Percentiles rank a stretch among this genome's conserved stretches.
Evolutionary conservation across 139 green algal genomes (phyloP).

Genomic region (Chlamydomonas sp.): DNA sequence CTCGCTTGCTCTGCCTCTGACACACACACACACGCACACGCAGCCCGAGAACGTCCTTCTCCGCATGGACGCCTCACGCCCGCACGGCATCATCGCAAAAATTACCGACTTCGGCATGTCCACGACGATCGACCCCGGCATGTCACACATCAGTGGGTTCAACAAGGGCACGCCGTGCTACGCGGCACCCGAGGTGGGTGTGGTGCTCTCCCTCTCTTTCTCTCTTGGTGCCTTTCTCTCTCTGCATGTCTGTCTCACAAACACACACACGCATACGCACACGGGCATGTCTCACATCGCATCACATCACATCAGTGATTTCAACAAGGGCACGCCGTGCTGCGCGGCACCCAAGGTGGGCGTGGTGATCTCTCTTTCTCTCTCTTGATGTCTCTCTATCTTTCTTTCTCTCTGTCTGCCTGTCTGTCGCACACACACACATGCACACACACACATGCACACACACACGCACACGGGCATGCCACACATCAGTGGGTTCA

Average conservation of each 20-base stretch:
- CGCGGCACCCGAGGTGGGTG: no score
- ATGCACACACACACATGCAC: no score
- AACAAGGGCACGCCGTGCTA: conserved; percentile 10
- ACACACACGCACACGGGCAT: neutral
- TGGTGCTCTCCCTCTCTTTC: no score
- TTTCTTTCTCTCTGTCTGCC: no score
- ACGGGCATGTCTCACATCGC: neutral
- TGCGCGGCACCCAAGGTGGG: conserved; percentile 5
- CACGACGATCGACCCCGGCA: conserved; percentile 6
- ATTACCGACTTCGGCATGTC: conserved; percentile 24
- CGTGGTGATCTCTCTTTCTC: no score
- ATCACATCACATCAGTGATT: conserved; percentile 11
- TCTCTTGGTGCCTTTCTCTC: no score
- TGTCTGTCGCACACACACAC: no score
- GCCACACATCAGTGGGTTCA: conserved; percentile 7
- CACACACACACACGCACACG: no score
- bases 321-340: conserved; percentile 7
- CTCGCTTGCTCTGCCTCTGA: no score
- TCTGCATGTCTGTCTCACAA: no score
- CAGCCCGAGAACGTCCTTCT: conserved; percentile 23
- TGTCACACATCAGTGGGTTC: conserved; percentile 3
- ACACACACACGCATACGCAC: conserved; percentile 1
- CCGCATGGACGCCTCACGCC: conserved; percentile 1
- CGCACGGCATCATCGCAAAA: conserved; percentile 17
- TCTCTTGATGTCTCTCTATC: no score